Evolutionary conservation across 306 rosid species (phyloP).

Genomic region (Pueraria montana): DNA sequence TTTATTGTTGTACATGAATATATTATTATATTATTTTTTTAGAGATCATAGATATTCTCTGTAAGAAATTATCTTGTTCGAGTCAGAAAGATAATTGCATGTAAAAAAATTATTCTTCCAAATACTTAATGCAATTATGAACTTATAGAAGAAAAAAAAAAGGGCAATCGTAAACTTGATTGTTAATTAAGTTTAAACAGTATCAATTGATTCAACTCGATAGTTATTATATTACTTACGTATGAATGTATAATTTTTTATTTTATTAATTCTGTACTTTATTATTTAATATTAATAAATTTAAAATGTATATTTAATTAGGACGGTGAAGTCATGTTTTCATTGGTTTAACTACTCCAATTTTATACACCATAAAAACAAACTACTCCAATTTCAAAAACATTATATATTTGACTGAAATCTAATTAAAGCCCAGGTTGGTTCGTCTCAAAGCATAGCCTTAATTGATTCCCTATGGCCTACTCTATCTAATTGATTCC

Average conservation of each 20-base stretch:
- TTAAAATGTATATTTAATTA: not conserved
- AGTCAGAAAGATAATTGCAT: too few species aligned
- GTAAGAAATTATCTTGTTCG: too few species aligned
- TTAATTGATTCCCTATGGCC: conserved; percentile 55
- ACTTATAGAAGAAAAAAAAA: too few species aligned
- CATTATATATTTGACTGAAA: conserved; percentile 9
- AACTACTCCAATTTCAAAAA: not conserved
- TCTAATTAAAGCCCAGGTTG: conserved; percentile 43
- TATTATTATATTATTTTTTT: too few species aligned
- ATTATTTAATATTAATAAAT: not conserved
- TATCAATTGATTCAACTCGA: too few species aligned
- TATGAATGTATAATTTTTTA: not conserved
- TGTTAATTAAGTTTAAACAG: too few species aligned
- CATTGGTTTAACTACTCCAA: not conserved
- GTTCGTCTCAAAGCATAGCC: conserved; percentile 36
- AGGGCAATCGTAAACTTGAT: too few species aligned
- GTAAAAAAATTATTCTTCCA: too few species aligned
- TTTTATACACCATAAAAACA: not conserved
- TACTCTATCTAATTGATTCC: conserved; percentile 66
- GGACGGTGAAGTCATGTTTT: not conserved
- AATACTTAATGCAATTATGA: too few species aligned
- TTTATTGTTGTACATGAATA: too few species aligned
- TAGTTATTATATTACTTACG: too few species aligned
- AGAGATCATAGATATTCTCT: too few species aligned
- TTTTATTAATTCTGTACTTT: not conserved